Base-by-base conservation (phyloP, 805 yeast genomes). In the Zygosaccharomyces pseudorouxii region DNA sequence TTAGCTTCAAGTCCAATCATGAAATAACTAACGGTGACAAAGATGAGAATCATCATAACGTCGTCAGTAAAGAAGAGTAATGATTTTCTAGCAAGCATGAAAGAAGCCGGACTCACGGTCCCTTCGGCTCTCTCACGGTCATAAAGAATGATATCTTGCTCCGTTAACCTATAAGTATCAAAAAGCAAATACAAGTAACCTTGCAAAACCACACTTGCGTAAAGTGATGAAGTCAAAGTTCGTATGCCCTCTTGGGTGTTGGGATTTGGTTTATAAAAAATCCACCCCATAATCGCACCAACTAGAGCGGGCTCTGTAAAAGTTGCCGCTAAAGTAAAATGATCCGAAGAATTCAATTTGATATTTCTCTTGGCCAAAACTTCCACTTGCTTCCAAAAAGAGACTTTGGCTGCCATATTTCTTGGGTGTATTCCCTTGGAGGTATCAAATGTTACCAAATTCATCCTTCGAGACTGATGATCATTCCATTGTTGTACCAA, bases 101-200 rank as follows among this genome's bases (percentile, higher is more conserved):
- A 88, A 0, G 95, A 95, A 4, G 76, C 56, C 0, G 84, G 75
- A 2, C 87, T 73, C 2, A 84, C 82, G 48, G 81, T 78, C 6
- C 80, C 77, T 51, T 89, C 95, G 22, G 79, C 74, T 48, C 86
- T 72, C 65, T 88, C 96, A 50, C 90, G 67, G 57, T 82, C 82
- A 58, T 75, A 74, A 22, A 80, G 71, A 49, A 72, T 71, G 51
- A 83, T 70, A 61, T 82, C 86, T 16, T 71, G 64, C 10, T 71
- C 70, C 49, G 83, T 80, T 3, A 82, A 62, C 33, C 87, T 67
- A 55, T 79, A 81, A 1, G 78, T 74, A 60, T 82, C 88, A 55
- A 77, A 81, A 38, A 82, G 62, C 46, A 79, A 57, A 39, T 80
- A 73, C 22, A 82, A 58, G 56, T 81, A 82, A 12, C 80, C 76